Base-by-base conservation (phyloP, 306 rosid genomes). In the Gynostemma pentaphyllum region DNA sequence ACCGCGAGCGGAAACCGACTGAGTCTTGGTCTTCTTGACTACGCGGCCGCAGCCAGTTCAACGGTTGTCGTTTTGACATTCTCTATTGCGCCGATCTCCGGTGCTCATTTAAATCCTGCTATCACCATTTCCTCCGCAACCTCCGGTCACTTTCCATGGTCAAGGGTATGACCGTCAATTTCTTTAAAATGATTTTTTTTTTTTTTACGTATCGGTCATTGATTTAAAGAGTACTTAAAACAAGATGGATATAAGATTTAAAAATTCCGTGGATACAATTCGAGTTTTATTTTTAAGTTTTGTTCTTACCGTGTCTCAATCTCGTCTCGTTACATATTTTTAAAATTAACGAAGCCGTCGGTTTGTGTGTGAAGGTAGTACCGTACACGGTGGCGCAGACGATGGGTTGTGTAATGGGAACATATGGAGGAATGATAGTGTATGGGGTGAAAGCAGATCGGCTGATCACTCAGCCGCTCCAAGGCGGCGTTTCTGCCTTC, bases 61-160 rank as follows among this genome's bases (percentile, higher is more conserved):
- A 81, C 97, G n/a, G 89, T 87, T 6, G 75, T 78, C 15, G 96
- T 90, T 45, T 64, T 87, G 28, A 80, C 82, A 29, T 87, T 85
- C 81, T 78, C 90, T 0, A 78, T 83, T 29, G 94, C 85, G 2
- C 73, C 82, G 23, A 83, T 90, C 71, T 90, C 96, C 53, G 86
- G 81, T 72, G 96, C 97, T 1, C 97, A 87, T 73, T 86, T 90
- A 64, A 90, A 90, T 71, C 97, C 96, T 19, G 85, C 97, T 18
- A 78, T 80, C 69, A 90, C 97, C 37, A 32, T 87, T 60, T 94
- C 97, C 68, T 85, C 85, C 64, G 97, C 96, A 51, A 74, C 80
- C 50, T 72, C 80, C n/a, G 96, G 94, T 50, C 81, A 81, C 64
- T 83, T 85, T 54, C 89, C 96, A 56, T 87, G 94, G 97, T 64